Evolutionary conservation across 805 yeast genomes (phyloP), one percentile per base, ranked within the genome.

Genomic region (Yarrowia keelungensis): DNA sequence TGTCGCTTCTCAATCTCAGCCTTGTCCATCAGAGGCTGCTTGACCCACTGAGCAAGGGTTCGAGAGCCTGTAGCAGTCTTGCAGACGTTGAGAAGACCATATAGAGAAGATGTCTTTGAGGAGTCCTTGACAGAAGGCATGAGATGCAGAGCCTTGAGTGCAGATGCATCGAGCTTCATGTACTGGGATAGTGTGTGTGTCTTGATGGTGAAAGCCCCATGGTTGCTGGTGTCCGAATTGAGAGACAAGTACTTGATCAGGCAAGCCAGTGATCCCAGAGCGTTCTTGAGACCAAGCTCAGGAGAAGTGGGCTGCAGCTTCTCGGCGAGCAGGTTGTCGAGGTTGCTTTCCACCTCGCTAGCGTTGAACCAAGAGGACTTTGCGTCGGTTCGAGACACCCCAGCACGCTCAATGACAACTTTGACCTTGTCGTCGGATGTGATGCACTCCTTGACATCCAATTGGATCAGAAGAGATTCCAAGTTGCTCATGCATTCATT

Each of bases 151-250:
- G 98, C 97, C 69, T 87, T 87, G 67, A 93, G 86, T 0, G 98
- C 97, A 0, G 98, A 87, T 7, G 94, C 86, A 76, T 95, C 99
- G 61, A 95, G 83, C 74, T 91, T 90, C 97, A 95, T 91, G 77
- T 83, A 93, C 71, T 89, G 87, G n/a, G 86, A 81, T 62, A 94
- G 81, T 69, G 88, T 87, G 77, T 93, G 94, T 71, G 85, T 84
- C 38, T 84, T 84, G 35, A 95, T 79, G 72, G 83, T 87, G 15
- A 82, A 77, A 64, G 76, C 70, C 16, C 89, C 90, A 47, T 83
- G 80, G 69, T 85, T 83, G 9, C 85, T 76, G 67, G 85, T 84
- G 69, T 87, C 87, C 9, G 83, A 78, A 74, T 91, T 79, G 41
- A 93, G 78, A 42, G 86, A 87, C 69, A 95, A 80, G 76, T 93